phyloP scores from a whole-genome alignment of 2,329 filamentous ascomycete genomes.

The Colletotrichum chrysophilum region DNA sequence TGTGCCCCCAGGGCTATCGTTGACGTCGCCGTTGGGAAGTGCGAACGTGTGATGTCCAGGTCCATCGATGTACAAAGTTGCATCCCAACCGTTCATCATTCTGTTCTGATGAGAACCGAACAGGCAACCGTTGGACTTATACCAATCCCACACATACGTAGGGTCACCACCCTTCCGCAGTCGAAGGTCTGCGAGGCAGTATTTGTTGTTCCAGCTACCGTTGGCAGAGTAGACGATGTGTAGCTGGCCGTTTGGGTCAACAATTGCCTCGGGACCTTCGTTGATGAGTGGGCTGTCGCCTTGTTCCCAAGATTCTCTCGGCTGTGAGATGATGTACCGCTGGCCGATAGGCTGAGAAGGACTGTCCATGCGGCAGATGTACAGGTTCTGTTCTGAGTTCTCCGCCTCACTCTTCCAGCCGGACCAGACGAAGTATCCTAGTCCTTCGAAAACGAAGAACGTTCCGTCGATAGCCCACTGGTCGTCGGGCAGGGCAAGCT shows the following conservation, averaged over 20 bases:
- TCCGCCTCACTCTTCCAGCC: slow-evolving; percentile 22
- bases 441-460: slow-evolving; percentile 22
- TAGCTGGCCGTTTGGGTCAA: slow-evolving; percentile 28
- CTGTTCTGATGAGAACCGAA: slow-evolving; percentile 27
- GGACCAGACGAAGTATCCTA: slow-evolving; percentile 30
- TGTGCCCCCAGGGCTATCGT: slow-evolving; percentile 12
- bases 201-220: slow-evolving; percentile 27
- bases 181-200: slow-evolving; percentile 29
- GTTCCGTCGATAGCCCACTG: slow-evolving; percentile 30
- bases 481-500: slow-evolving; percentile 26
- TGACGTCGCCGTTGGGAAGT: slow-evolving; percentile 22
- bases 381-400: slow-evolving; percentile 25
- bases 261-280: slow-evolving; percentile 27
- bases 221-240: slow-evolving; percentile 32
- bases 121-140: slow-evolving; percentile 31
- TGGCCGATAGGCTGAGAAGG: slow-evolving; percentile 21
- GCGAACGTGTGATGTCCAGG: slow-evolving; percentile 30
- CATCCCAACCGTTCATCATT: slow-evolving; percentile 30
- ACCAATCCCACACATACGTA: slow-evolving; percentile 30
- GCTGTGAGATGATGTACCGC: slow-evolving; percentile 29
- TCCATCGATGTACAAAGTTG: slow-evolving; percentile 25
- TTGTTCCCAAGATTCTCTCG: slow-evolving; percentile 28
- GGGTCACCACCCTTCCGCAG: slow-evolving; percentile 28
- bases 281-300: slow-evolving; percentile 24
- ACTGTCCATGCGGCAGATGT: slow-evolving; percentile 28